Conservation (phyloP, 305 asterid species). For the Fraxinus dipetala region DNA sequence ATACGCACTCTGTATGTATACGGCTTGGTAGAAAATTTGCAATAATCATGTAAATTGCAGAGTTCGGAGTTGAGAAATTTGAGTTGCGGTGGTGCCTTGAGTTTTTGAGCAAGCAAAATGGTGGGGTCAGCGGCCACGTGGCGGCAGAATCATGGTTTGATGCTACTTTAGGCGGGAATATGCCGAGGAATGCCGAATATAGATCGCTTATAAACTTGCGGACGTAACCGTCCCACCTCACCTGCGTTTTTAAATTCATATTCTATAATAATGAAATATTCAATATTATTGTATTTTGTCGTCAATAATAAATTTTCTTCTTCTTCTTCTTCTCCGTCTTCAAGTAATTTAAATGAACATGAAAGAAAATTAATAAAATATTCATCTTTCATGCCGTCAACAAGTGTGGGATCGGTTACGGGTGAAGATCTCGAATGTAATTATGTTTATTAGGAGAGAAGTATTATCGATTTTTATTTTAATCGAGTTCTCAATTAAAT, state of each 20-base stretch:
- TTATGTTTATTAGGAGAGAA: not conserved
- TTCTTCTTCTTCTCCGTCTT: not conserved
- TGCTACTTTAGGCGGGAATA: constrained; percentile 4
- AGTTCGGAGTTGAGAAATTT: not conserved
- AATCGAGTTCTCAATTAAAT: not conserved
- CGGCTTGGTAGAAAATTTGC: not conserved
- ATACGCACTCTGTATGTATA: not conserved
- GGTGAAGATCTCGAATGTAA: not conserved
- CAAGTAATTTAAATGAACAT: not conserved
- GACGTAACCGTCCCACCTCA: not conserved
- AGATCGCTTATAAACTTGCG: not conserved
- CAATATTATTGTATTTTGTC: not conserved
- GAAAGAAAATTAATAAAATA: not conserved
- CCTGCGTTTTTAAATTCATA: not conserved
- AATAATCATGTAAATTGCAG: not conserved
- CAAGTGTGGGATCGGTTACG: not conserved
- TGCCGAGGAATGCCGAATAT: not conserved
- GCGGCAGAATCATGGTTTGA: not conserved
- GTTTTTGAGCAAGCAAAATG: not conserved
- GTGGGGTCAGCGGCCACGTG: not conserved
- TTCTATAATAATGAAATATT: not conserved
- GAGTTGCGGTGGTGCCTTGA: not conserved
- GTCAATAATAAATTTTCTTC: not conserved
- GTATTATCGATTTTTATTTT: not conserved
- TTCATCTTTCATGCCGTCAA: not conserved